Evolutionary conservation across 257 asterid genomes (phyloP).

Genomic region (Scutellaria baicalensis): DNA sequence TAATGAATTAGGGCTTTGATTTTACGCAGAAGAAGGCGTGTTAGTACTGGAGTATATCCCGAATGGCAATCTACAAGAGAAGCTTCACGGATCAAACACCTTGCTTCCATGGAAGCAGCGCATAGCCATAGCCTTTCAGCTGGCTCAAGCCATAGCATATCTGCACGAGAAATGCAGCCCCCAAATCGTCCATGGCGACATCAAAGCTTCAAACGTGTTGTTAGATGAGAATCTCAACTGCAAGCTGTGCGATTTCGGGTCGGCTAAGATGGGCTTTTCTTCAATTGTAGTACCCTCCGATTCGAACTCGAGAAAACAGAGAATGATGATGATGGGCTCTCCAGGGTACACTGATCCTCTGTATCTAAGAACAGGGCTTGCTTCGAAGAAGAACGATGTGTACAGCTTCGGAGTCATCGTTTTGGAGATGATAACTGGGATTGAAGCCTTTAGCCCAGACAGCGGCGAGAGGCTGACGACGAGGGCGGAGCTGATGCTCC

Average conservation of each 20-base stretch:
- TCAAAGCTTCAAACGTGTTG: constrained; percentile 59
- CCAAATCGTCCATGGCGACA: constrained; percentile 66
- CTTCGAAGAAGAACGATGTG: constrained; percentile 59
- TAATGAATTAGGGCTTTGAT: not conserved
- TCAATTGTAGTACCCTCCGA: constrained; percentile 30
- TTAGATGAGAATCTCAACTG: constrained; percentile 45
- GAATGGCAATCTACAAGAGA: constrained; percentile 57
- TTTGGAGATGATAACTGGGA: constrained; percentile 62
- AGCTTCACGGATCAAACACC: constrained; percentile 27
- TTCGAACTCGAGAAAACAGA: constrained; percentile 3
- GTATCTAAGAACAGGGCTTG: constrained; percentile 55
- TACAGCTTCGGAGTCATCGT: constrained; percentile 59
- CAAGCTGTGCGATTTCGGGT: constrained; percentile 81
- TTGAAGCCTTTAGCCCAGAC: constrained; percentile 36
- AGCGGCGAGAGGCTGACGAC: constrained; percentile 41
- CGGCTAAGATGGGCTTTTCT: constrained; percentile 59
- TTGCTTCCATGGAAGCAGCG: constrained; percentile 50
- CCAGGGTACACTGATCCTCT: constrained; percentile 80
- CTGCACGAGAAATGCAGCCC: constrained; percentile 47
- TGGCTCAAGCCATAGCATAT: constrained; percentile 54
- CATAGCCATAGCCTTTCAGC: constrained; percentile 50
- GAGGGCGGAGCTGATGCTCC: constrained; percentile 31
- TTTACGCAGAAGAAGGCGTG: constrained; percentile 34
- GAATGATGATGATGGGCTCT: constrained; percentile 46
- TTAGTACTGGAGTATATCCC: constrained; percentile 46